phyloP scores from a whole-genome alignment of 164 flowering plant species.

The Magnolia kwangsiensis region DNA sequence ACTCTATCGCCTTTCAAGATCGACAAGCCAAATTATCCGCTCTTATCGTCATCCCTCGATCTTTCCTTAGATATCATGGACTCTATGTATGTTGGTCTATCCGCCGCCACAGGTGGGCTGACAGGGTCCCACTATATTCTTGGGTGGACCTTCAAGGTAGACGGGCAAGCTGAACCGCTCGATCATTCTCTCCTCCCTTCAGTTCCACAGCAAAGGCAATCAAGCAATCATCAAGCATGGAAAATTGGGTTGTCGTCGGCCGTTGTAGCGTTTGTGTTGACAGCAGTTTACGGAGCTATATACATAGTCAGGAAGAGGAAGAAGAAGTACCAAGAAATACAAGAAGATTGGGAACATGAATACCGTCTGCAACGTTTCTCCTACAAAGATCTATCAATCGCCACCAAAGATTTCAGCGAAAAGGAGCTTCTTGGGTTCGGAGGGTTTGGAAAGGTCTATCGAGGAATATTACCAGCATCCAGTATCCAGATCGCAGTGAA shows the following conservation, averaged over 20 bases:
- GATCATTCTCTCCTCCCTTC: constrained; percentile 41
- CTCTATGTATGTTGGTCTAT: background rate
- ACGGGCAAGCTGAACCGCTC: constrained; percentile 34
- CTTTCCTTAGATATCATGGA: background rate
- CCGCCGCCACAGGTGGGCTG: background rate
- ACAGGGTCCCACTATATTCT: constrained; percentile 41
- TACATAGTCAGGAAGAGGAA: background rate
- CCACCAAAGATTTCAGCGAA: constrained; percentile 16
- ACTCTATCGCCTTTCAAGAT: background rate
- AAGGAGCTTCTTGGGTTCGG: constrained; percentile 14
- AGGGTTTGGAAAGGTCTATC: constrained; percentile 18
- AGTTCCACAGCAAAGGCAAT: constrained; percentile 22
- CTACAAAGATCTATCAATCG: constrained; percentile 9
- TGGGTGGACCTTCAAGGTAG: constrained; percentile 60
- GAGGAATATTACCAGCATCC: constrained; percentile 10
- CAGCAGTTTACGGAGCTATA: background rate
- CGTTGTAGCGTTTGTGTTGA: background rate
- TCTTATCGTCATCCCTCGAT: background rate
- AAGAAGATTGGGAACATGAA: constrained; percentile 12
- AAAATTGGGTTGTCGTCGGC: constrained; percentile 10
- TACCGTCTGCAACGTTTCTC: constrained; percentile 14
- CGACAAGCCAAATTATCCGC: background rate
- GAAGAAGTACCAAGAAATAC: constrained; percentile 9
- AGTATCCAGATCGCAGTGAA: constrained; percentile 14
- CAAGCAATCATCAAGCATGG: constrained; percentile 1